Evolutionary conservation across 78 protist genomes (phyloP), one percentile per base, ranked within the genome.

Genomic region (Cavenderia fasciculata): DNA sequence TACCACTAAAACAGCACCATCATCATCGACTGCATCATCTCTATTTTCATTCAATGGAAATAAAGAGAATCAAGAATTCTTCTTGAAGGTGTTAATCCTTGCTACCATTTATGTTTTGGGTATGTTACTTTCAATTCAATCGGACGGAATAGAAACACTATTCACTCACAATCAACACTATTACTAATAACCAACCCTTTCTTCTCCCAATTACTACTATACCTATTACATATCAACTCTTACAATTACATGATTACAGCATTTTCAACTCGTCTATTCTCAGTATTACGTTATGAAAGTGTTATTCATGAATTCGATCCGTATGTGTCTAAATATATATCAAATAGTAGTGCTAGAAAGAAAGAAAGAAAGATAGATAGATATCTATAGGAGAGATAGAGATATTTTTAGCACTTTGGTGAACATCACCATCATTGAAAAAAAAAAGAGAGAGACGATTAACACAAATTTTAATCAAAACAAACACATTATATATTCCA

Each of bases 251-350:
- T n/a, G n/a, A 36, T 41, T 19, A 31, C 59, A 75, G 99, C 99
- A n/a, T 97, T 97, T 62, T 6, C 74, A 11, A 74, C 91, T 5
- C 98, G 99, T 25, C 92, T 97, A 29, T 96, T 94, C 78, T 86
- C 99, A 2, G 98, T 98, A n/a, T 31, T 97, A 41, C 96, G 98
- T 14, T 98, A 87, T 85, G 99, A 97, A 82, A 52, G 86, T 54
- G 92, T 97, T 21, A 97, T 97, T 74, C 99, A 97, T 87, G 99
- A 97, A 77, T 95, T 95, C 41, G 97, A 95, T 70, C 97, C 98
- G 70, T 96, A 79, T 3, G 41, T 73, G 23, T 54, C 41, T 19
- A 36, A n/a, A 47, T 34, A 31, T 8, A 61, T 27, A 8, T 21
- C 1, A 74, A 47, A 38, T 16, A 10, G 33, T 59, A 57, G 23